These are phyloP conservation scores for Pestalotiopsis sp. DNA, from an alignment of 2,329 filamentous ascomycete genomes.

Conservation along the genomic window DNA sequence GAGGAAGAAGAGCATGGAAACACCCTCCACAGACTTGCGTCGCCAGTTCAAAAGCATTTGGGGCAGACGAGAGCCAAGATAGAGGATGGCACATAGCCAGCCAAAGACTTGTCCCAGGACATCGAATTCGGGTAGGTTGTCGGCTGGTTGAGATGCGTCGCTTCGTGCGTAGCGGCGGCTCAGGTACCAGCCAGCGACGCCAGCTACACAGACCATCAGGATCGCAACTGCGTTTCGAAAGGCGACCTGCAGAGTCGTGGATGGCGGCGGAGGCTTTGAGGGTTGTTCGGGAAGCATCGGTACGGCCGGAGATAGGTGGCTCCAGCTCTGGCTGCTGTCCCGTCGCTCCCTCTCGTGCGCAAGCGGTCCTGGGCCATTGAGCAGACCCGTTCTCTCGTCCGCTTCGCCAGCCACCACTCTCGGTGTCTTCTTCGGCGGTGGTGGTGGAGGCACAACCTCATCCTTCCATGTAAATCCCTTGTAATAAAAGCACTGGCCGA, in stretches of 20 bases:
- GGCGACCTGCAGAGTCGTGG: slow-evolving; percentile 58
- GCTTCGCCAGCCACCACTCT: slow-evolving; percentile 38
- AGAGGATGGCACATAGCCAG: slow-evolving; percentile 86
- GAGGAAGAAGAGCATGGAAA: slow-evolving; percentile 92
- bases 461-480: slow-evolving; percentile 75
- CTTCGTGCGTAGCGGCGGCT: slow-evolving; percentile 50
- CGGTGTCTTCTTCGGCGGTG: slow-evolving; percentile 42
- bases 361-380: slow-evolving; percentile 47
- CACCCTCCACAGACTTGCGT: slow-evolving; percentile 89
- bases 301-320: slow-evolving; percentile 77
- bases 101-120: slow-evolving; percentile 87
- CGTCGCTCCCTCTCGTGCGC: slow-evolving; percentile 46
- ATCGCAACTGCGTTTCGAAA: slow-evolving; percentile 78
- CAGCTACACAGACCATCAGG: slow-evolving; percentile 80
- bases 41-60: slow-evolving; percentile 92
- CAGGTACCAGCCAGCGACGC: slow-evolving; percentile 84
- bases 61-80: slow-evolving; percentile 86
- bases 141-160: slow-evolving; percentile 38
- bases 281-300: slow-evolving; percentile 65
- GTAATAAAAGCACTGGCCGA: slow-evolving; percentile 95
- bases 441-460: slow-evolving; percentile 44
- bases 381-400: slow-evolving; percentile 56
- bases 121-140: slow-evolving; percentile 66
- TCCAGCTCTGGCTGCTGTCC: slow-evolving; percentile 62
- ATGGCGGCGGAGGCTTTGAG: slow-evolving; percentile 44